phyloP scores from a whole-genome alignment of 2,329 filamentous ascomycete genomes.

The Aspergillaceae sp. region DNA sequence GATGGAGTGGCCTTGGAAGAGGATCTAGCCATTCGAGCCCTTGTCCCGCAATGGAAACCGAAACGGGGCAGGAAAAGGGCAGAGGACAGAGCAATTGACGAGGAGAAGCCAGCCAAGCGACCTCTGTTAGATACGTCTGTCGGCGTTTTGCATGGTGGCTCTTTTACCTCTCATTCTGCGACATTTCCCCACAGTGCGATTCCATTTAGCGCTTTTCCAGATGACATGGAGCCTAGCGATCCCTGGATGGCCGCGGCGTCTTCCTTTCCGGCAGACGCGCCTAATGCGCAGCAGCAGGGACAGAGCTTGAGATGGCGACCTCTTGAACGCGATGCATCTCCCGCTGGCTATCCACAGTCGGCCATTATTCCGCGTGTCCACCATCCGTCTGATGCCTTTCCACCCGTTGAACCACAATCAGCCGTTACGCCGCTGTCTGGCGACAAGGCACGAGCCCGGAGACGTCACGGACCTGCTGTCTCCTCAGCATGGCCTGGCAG shows the following conservation, averaged over 20 bases:
- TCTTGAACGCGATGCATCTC: constrained; percentile 52
- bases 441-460: constrained; percentile 36
- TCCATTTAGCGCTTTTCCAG: constrained; percentile 47
- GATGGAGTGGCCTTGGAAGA: constrained; percentile 81
- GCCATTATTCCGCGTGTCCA: constrained; percentile 56
- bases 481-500: constrained; percentile 81
- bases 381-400: constrained; percentile 24
- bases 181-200: constrained; percentile 44
- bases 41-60: constrained; percentile 65
- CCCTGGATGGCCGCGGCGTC: constrained; percentile 32
- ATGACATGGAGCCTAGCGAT: constrained; percentile 41
- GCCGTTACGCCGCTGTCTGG: constrained; percentile 57
- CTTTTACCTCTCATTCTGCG: constrained; percentile 37
- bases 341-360: constrained; percentile 66
- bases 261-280: constrained; percentile 35
- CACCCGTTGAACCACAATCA: constrained; percentile 55
- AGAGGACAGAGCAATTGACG: constrained; percentile 52
- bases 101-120: constrained; percentile 48
- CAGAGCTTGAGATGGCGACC: constrained; percentile 38
- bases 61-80: constrained; percentile 55
- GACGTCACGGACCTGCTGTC: constrained; percentile 74
- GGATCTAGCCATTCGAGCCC: constrained; percentile 74
- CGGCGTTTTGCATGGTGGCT: constrained; percentile 37
- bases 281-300: constrained; percentile 19
- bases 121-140: constrained; percentile 52